These are phyloP conservation scores for Paratinospora sagittata DNA, from an alignment of 164 flowering plant species.

Conservation along the genomic window DNA sequence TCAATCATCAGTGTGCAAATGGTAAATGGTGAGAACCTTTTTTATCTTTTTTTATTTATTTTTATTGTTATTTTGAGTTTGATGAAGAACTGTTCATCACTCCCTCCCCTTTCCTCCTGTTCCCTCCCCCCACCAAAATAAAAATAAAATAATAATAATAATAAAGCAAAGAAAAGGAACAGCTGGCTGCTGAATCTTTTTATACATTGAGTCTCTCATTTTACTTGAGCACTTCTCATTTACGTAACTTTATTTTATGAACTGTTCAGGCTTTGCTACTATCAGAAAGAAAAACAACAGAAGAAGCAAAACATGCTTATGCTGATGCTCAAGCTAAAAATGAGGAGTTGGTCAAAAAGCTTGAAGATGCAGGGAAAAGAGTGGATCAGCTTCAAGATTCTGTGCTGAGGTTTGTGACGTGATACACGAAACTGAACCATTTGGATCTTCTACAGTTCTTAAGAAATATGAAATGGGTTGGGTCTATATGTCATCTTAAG, in stretches of 20 bases:
- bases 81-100: no score
- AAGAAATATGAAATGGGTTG: not conserved
- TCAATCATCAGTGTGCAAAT: no score
- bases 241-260: not conserved
- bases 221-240: not conserved
- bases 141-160: no score
- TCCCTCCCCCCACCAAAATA: not conserved
- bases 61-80: no score
- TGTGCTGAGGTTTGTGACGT: slow-evolving; percentile 61
- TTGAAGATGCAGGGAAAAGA: slow-evolving; percentile 66
- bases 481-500: not conserved
- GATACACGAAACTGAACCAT: slow-evolving; percentile 5
- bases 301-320: slow-evolving; percentile 49
- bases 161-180: no score
- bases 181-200: not conserved
- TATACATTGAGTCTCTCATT: not conserved
- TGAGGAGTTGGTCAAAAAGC: slow-evolving; percentile 47
- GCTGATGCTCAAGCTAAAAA: slow-evolving; percentile 52
- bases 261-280: slow-evolving; percentile 49
- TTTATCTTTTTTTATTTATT: no score
- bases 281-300: slow-evolving; percentile 49
- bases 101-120: no score
- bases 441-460: not conserved
- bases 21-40: no score
- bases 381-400: slow-evolving; percentile 79